A percentile compares a stretch with the other conserved stretches of the same genome.
These are phyloP conservation scores for Auricularia cornea DNA, from an alignment of 768 basidiomycete species.

Conservation along the genomic window DNA sequence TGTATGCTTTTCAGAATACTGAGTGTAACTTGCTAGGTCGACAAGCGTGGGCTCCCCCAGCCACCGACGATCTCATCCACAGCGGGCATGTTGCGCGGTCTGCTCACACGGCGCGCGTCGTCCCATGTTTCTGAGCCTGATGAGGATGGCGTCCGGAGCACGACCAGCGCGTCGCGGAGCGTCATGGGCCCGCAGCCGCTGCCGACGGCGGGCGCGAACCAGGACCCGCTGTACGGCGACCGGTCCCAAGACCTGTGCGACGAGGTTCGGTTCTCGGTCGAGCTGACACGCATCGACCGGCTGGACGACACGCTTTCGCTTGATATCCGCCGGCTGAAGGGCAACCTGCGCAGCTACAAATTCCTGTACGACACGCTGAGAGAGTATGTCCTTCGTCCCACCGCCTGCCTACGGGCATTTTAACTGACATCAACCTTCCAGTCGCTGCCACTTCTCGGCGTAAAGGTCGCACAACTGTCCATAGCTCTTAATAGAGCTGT, in stretches of 20 bases:
- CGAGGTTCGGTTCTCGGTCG: slow-evolving; percentile 94
- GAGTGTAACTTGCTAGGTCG: slow-evolving; percentile 47
- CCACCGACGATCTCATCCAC: slow-evolving; percentile 60
- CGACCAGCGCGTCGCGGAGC: slow-evolving; percentile 2
- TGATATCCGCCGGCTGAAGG: slow-evolving; percentile 87
- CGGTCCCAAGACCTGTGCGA: slow-evolving; percentile 76
- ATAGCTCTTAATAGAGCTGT: neutral
- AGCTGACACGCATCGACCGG: slow-evolving; percentile 83
- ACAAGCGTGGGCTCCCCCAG: slow-evolving; percentile 79
- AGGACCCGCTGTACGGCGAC: slow-evolving; percentile 72
- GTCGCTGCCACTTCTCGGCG: slow-evolving; percentile 7
- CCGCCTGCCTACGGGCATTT: neutral
- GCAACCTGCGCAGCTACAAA: slow-evolving; percentile 87
- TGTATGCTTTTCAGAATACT: slow-evolving; percentile 10
- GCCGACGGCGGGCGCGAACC: slow-evolving; percentile 10
- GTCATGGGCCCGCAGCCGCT: slow-evolving; percentile 12
- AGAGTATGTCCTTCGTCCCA: slow-evolving; percentile 48
- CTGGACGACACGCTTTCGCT: slow-evolving; percentile 86
- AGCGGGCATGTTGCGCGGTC: slow-evolving; percentile 75
- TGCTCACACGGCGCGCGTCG: slow-evolving; percentile 85
- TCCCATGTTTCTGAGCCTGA: slow-evolving; percentile 59
- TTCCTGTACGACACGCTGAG: slow-evolving; percentile 82
- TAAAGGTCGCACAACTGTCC: neutral
- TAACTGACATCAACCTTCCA: neutral
- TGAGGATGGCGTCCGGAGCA: slow-evolving; percentile 7